These are phyloP conservation scores for Trichosporon faecale DNA, from an alignment of 1,284 basidiomycete genomes.

Conservation along the genomic window DNA sequence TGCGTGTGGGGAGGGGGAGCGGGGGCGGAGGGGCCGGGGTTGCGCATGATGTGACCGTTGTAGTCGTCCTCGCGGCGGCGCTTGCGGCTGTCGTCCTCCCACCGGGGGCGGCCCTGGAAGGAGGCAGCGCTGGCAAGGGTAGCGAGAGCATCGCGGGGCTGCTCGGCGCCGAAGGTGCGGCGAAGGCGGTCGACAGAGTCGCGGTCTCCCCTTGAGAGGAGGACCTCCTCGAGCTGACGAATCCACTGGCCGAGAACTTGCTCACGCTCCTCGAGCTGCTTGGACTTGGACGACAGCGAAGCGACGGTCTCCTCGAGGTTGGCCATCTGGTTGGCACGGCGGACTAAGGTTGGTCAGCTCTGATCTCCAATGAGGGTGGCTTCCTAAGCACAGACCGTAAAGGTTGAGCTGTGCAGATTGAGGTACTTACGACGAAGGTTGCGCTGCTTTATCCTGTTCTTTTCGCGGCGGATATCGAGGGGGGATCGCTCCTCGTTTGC, in stretches of 20 bases:
- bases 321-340: conserved; percentile 44
- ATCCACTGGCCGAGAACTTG: conserved; percentile 32
- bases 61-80: conserved; percentile 21
- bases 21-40: background rate
- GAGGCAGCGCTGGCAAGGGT: conserved; percentile 26
- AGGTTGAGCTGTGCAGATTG: background rate
- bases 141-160: conserved; percentile 20
- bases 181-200: conserved; percentile 34
- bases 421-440: conserved; percentile 38
- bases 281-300: conserved; percentile 23
- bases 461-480: conserved; percentile 36
- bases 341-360: conserved; percentile 27
- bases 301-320: conserved; percentile 36
- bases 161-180: conserved; percentile 27
- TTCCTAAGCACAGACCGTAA: background rate
- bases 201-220: conserved; percentile 34
- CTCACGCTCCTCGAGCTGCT: conserved; percentile 28
- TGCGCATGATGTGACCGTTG: conserved; percentile 9
- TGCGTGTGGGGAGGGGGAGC: background rate
- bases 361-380: background rate
- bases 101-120: conserved; percentile 12
- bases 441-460: conserved; percentile 43
- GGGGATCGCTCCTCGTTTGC: conserved; percentile 19
- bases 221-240: conserved; percentile 36
- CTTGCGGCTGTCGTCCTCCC: conserved; percentile 20